Percentiles rank a stretch among this genome's conserved stretches.
Evolutionary conservation across 2,329 filamentous ascomycete species (phyloP).

Genomic region (Xylariaceae sp.): DNA sequence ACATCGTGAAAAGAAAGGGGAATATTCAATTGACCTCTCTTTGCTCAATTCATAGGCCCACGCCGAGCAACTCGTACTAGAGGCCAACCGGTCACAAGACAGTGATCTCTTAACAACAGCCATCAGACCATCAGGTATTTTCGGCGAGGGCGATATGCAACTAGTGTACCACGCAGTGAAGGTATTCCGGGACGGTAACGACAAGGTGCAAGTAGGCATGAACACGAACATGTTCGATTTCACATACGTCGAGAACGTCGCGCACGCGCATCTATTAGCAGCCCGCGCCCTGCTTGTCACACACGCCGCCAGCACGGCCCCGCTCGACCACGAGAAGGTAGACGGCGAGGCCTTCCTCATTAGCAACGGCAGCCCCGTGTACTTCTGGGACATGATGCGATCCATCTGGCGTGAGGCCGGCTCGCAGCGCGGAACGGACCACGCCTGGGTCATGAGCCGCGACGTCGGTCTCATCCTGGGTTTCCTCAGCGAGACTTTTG

Average conservation of each 20-base stretch:
- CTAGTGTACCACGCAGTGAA: conserved; percentile 68
- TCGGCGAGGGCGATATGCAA: conserved; percentile 83
- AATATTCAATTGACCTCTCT: conserved; percentile 13
- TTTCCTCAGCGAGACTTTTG: conserved; percentile 48
- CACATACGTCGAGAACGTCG: conserved; percentile 59
- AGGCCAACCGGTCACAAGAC: conserved; percentile 58
- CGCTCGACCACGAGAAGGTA: conserved; percentile 66
- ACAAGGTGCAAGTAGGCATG: conserved; percentile 73
- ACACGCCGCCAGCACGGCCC: conserved; percentile 48
- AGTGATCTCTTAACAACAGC: conserved; percentile 66
- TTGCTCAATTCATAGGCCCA: conserved; percentile 47
- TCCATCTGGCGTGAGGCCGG: conserved; percentile 67
- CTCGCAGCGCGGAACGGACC: conserved; percentile 44
- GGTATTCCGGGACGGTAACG: conserved; percentile 62
- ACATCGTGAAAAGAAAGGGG: not conserved
- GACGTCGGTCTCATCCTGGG: conserved; percentile 50
- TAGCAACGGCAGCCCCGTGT: conserved; percentile 81
- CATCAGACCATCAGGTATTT: conserved; percentile 82
- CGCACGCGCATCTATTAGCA: conserved; percentile 78
- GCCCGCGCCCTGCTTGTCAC: conserved; percentile 65
- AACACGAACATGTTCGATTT: conserved; percentile 61
- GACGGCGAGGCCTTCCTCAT: conserved; percentile 87
- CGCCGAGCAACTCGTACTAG: conserved; percentile 75
- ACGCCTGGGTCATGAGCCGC: conserved; percentile 51
- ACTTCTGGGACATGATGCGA: conserved; percentile 85